A percentile compares a stretch with the other conserved stretches of the same genome.
Evolutionary conservation across 148 eudicot species (phyloP).

Genomic region (Hydrangea macrophylla): DNA sequence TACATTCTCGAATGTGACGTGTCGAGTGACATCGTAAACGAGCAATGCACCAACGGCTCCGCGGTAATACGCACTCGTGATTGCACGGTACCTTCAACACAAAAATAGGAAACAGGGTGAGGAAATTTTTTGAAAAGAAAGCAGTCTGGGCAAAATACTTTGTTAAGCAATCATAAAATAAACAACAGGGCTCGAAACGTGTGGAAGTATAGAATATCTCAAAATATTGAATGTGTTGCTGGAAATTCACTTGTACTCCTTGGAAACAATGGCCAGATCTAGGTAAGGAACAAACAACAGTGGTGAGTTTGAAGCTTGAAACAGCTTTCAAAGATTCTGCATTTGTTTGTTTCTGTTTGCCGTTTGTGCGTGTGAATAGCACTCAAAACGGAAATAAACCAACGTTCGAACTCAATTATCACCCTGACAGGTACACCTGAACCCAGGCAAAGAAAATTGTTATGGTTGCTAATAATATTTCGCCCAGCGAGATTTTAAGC

Average conservation of each 20-base stretch:
- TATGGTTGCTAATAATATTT: no score
- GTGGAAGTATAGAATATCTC: not conserved
- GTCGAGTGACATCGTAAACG: conserved; percentile 54
- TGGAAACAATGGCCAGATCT: not conserved
- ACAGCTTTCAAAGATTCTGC: no score
- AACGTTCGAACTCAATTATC: not conserved
- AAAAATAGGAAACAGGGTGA: not conserved
- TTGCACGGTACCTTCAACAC: conserved; percentile 55
- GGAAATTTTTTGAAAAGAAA: not conserved
- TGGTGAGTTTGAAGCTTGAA: not conserved
- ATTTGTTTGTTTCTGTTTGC: not conserved
- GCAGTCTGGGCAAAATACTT: not conserved
- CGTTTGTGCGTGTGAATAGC: no score
- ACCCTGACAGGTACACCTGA: no score
- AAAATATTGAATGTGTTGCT: not conserved
- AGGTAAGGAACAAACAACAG: not conserved
- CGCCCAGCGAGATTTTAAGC: no score
- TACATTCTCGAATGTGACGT: conserved; percentile 65
- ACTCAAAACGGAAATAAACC: no score
- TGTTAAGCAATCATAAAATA: not conserved
- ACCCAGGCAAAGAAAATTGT: no score
- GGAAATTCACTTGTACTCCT: not conserved
- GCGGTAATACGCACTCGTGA: conserved; percentile 69
- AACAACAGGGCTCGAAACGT: not conserved
- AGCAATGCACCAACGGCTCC: conserved; percentile 71